phyloP scores from a whole-genome alignment of 169 alveolate species.

The Amoebophrya sp. region DNA sequence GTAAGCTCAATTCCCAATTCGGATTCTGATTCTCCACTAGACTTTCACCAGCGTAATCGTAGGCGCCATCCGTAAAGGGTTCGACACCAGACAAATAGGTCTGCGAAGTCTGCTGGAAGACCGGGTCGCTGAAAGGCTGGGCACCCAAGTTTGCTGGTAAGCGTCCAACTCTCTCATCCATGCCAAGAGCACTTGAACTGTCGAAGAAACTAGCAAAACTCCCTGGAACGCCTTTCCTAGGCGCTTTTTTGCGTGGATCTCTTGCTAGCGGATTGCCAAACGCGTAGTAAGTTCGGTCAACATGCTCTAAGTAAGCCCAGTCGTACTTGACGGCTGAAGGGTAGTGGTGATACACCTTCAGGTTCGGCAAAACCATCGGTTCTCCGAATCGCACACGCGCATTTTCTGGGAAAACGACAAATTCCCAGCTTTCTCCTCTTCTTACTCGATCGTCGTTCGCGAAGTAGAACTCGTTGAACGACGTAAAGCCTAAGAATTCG shows the following conservation, averaged over 20 bases:
- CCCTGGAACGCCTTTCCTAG: not conserved
- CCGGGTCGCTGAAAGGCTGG: not conserved
- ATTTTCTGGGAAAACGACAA: not conserved
- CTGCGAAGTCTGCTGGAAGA: not conserved
- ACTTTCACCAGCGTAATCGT: too few relatives aligned
- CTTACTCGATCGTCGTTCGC: not conserved
- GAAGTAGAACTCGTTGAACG: not conserved
- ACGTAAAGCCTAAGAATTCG: not conserved
- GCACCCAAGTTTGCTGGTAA: not conserved
- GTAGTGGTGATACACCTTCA: not conserved
- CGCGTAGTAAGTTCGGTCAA: not conserved
- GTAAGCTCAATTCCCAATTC: not conserved
- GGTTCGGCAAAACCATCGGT: not conserved
- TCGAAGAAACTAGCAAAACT: not conserved
- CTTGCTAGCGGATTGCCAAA: not conserved
- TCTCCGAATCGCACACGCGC: not conserved
- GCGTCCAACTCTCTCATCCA: not conserved
- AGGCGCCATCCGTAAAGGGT: too few relatives aligned
- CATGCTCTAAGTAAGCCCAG: not conserved
- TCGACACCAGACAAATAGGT: too few relatives aligned
- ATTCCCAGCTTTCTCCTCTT: not conserved
- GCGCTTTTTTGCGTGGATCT: not conserved
- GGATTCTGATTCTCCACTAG: too few relatives aligned
- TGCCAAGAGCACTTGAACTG: not conserved
- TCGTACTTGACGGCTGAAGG: not conserved